phyloP scores from a whole-genome alignment of 2,329 filamentous ascomycete genomes.

The Penicillium sp. region DNA sequence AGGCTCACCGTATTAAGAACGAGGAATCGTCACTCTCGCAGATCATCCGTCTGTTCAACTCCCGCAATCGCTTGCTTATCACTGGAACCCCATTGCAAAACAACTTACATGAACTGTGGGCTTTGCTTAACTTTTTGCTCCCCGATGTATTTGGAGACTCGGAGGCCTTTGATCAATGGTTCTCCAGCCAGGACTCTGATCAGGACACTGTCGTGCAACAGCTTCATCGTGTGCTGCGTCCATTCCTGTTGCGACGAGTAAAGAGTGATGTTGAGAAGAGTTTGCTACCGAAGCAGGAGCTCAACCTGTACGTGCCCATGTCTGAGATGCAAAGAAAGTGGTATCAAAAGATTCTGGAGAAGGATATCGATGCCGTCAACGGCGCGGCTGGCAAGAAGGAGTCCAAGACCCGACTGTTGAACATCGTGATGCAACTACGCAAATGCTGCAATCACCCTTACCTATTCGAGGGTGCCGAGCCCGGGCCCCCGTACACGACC shows the following conservation, averaged over 20 bases:
- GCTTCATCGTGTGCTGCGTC: constrained; percentile 85
- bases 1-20: constrained; percentile 98
- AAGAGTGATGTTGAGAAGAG: constrained; percentile 99
- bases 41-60: constrained; percentile 94
- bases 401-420: constrained; percentile 92
- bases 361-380: constrained; percentile 98
- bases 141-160: constrained; percentile 97
- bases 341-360: constrained; percentile 98
- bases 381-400: constrained; percentile 94
- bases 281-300: constrained; percentile 91
- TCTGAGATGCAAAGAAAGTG: constrained; percentile 98
- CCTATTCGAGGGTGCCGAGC: constrained; percentile 94
- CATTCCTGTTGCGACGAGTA: constrained; percentile 91
- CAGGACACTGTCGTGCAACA: constrained; percentile 96
- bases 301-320: constrained; percentile 97
- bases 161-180: constrained; percentile 97
- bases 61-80: constrained; percentile 89
- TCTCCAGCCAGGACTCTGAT: constrained; percentile 83
- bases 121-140: constrained; percentile 93
- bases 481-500: constrained; percentile 94
- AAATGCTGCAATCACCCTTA: constrained; percentile 99
- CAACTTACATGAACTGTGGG: constrained; percentile 97
- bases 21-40: constrained; percentile 96
- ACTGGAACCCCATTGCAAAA: constrained; percentile 97
- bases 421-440: constrained; percentile 98